These are phyloP conservation scores for Alternaria triticimaculans DNA, from an alignment of 2,329 filamentous ascomycete genomes.

Conservation along the genomic window DNA sequence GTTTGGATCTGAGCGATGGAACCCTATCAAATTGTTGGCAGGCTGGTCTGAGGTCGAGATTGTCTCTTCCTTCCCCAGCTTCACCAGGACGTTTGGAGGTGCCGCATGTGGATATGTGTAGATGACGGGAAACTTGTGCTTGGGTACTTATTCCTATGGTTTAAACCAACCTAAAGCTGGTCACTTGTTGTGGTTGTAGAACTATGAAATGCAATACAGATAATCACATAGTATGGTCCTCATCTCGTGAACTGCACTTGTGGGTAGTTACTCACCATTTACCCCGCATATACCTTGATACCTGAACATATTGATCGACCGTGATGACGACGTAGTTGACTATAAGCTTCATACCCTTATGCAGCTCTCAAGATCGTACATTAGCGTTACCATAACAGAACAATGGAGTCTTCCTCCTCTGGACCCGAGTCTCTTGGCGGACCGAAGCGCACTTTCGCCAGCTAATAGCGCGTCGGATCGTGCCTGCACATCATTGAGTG, in stretches of 20 bases:
- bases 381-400: neutral
- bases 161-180: constrained; percentile 12
- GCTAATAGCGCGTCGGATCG: neutral
- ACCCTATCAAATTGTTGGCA: constrained; percentile 2
- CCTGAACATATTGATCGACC: neutral
- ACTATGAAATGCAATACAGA: constrained; percentile 22
- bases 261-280: neutral
- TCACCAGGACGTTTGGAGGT: neutral
- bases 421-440: neutral
- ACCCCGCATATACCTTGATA: neutral
- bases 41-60: neutral
- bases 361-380: neutral
- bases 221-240: constrained; percentile 1
- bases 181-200: constrained; percentile 24
- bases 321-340: neutral
- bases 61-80: neutral
- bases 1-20: constrained; percentile 10
- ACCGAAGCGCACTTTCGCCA: neutral
- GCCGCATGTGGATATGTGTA: constrained; percentile 29
- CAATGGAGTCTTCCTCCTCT: neutral
- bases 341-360: neutral
- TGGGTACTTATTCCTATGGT: constrained; percentile 3
- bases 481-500: neutral
- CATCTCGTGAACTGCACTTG: neutral
- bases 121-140: constrained; percentile 20